phyloP scores from a whole-genome alignment of 2,329 filamentous ascomycete species.

The Exophiala viscosa region DNA sequence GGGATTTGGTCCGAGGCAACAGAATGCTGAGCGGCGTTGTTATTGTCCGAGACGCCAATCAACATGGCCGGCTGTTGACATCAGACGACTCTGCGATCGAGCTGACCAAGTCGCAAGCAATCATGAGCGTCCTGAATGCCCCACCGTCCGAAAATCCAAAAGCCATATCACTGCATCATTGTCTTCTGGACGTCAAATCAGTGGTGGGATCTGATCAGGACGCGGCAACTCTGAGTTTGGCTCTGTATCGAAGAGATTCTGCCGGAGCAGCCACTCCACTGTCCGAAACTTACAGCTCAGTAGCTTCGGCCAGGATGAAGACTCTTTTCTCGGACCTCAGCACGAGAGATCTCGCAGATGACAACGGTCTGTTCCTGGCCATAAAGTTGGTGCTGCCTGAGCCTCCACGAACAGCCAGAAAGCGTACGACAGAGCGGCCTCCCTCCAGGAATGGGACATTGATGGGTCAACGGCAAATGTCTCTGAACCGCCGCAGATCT shows the following conservation, averaged over 20 bases:
- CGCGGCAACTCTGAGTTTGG: constrained; percentile 70
- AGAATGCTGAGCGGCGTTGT: constrained; percentile 91
- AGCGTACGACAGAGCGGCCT: constrained; percentile 13
- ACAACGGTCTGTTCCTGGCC: constrained; percentile 69
- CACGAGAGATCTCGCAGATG: constrained; percentile 66
- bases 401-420: constrained; percentile 33
- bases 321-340: constrained; percentile 86
- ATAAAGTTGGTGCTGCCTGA: constrained; percentile 70
- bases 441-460: constrained; percentile 28
- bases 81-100: constrained; percentile 91
- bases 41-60: constrained; percentile 83
- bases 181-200: constrained; percentile 74
- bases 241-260: constrained; percentile 68
- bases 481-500: constrained; percentile 36
- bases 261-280: constrained; percentile 63
- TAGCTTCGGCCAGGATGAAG: constrained; percentile 66
- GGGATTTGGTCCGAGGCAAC: constrained; percentile 91
- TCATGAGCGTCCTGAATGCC: constrained; percentile 90
- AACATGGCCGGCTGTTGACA: constrained; percentile 80
- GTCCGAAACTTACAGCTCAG: constrained; percentile 74
- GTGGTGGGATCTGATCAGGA: constrained; percentile 74
- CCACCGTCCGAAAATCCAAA: constrained; percentile 67
- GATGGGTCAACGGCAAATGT: constrained; percentile 21
- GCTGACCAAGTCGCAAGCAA: constrained; percentile 83
- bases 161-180: constrained; percentile 60